Evolutionary conservation across 2,329 filamentous ascomycete genomes (phyloP).

Genomic region (Penicillium sp.): DNA sequence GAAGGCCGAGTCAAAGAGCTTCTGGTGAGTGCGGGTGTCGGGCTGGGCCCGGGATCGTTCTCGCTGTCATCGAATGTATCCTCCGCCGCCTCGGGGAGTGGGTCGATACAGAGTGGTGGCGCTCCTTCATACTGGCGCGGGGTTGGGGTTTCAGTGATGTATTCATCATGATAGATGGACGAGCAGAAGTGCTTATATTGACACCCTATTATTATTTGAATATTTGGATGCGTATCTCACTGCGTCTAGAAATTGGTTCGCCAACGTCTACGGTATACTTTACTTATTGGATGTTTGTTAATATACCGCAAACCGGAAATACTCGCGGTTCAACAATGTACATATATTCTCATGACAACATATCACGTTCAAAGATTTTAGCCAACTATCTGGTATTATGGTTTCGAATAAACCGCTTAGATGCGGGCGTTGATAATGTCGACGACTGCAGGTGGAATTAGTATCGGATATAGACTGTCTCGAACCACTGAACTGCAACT

Average conservation of each 20-base stretch:
- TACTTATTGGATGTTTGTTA: slow-evolving; percentile 4
- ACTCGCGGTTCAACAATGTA: slow-evolving; percentile 26
- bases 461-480: slow-evolving; percentile 4
- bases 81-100: slow-evolving; percentile 26
- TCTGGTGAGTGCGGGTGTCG: slow-evolving; percentile 86
- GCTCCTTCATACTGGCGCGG: slow-evolving; percentile 45
- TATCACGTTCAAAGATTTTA: slow-evolving; percentile 28
- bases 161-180: slow-evolving; percentile 40
- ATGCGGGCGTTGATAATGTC: slow-evolving; percentile 70
- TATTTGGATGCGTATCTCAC: too few relatives aligned
- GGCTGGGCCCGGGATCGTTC: slow-evolving; percentile 65
- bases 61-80: slow-evolving; percentile 32
- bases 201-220: neutral
- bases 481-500: slow-evolving; percentile 41
- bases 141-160: slow-evolving; percentile 47
- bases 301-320: slow-evolving; percentile 17
- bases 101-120: slow-evolving; percentile 31
- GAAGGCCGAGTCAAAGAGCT: slow-evolving; percentile 91
- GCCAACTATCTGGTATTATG: slow-evolving; percentile 21
- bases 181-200: neutral
- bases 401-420: slow-evolving; percentile 34
- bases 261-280: neutral
- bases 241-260: neutral
- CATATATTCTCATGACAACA: slow-evolving; percentile 32
- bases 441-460: slow-evolving; percentile 52